A percentile compares a stretch with the other conserved stretches of the same genome.
phyloP scores from a whole-genome alignment of 1,139 yeast species.

The Candida albicans region DNA sequence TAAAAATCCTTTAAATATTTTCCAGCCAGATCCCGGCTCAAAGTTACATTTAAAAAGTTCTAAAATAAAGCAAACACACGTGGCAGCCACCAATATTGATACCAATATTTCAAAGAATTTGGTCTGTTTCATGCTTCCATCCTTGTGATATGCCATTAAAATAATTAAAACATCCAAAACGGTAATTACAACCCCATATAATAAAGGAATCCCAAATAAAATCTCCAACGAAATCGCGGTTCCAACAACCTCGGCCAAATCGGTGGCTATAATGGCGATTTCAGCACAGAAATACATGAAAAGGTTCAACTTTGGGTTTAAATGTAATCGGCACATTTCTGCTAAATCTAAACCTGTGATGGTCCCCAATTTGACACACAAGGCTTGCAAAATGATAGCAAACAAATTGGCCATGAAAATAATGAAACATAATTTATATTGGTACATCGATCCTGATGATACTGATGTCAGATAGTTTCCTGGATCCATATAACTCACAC shows the following conservation, averaged over 20 bases:
- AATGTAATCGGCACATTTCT: slow-evolving; percentile 67
- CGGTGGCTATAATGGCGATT: slow-evolving; percentile 76
- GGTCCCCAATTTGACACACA: slow-evolving; percentile 74
- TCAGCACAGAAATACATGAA: slow-evolving; percentile 65
- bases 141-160: slow-evolving; percentile 67
- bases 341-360: slow-evolving; percentile 79
- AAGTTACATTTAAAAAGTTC: slow-evolving; percentile 57
- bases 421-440: slow-evolving; percentile 62
- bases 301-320: slow-evolving; percentile 58
- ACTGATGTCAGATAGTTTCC: slow-evolving; percentile 82
- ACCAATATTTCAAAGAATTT: slow-evolving; percentile 69
- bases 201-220: slow-evolving; percentile 63
- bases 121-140: slow-evolving; percentile 66
- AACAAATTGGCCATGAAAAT: slow-evolving; percentile 64
- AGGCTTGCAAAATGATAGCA: slow-evolving; percentile 70
- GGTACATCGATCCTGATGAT: slow-evolving; percentile 72
- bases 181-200: slow-evolving; percentile 67
- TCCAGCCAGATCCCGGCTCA: slow-evolving; percentile 32
- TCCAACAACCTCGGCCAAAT: slow-evolving; percentile 80
- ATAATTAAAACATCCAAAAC: slow-evolving; percentile 71
- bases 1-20: slow-evolving; percentile 57
- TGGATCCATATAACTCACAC: slow-evolving; percentile 81
- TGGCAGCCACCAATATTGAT: slow-evolving; percentile 57
- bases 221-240: slow-evolving; percentile 75
- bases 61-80: slow-evolving; percentile 64